These are phyloP conservation scores for Cercospora brassicicola DNA, from an alignment of 2,329 filamentous ascomycete genomes.

Conservation along the genomic window DNA sequence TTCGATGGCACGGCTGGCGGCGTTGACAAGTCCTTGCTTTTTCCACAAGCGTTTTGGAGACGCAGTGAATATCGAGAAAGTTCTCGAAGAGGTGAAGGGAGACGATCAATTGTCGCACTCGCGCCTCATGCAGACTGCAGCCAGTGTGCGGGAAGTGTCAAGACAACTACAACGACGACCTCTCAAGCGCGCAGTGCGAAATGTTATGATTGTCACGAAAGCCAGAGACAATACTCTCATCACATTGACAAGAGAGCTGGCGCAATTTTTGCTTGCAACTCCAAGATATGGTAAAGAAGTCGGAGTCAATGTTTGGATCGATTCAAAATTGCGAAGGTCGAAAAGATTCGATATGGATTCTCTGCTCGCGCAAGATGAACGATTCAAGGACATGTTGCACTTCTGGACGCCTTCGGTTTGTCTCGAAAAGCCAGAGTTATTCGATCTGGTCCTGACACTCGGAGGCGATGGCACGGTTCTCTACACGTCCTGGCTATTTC, in stretches of 20 bases:
- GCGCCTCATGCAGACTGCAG: conserved; percentile 89
- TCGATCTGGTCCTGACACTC: conserved; percentile 87
- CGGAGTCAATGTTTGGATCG: conserved; percentile 98
- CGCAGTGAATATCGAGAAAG: conserved; percentile 89
- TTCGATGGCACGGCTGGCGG: conserved; percentile 54
- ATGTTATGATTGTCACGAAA: conserved; percentile 98
- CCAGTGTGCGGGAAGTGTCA: conserved; percentile 89
- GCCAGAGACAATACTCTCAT: conserved; percentile 93
- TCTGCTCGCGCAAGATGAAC: conserved; percentile 70
- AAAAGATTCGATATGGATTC: conserved; percentile 80
- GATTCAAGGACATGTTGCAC: conserved; percentile 79
- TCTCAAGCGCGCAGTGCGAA: conserved; percentile 86
- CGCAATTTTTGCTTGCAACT: conserved; percentile 83
- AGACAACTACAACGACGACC: conserved; percentile 91
- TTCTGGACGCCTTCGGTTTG: conserved; percentile 98
- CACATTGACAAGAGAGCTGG: conserved; percentile 79
- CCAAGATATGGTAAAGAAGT: conserved; percentile 84
- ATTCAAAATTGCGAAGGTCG: conserved; percentile 84
- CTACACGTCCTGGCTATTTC: conserved; percentile 90
- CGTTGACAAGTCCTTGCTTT: conserved; percentile 90
- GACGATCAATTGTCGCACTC: conserved; percentile 89
- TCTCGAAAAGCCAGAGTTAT: conserved; percentile 89
- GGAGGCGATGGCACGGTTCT: conserved; percentile 85
- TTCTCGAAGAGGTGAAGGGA: conserved; percentile 90
- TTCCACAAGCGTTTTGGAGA: conserved; percentile 97